phyloP scores from a whole-genome alignment of 306 rosid genomes.

The Fagus crenata region DNA sequence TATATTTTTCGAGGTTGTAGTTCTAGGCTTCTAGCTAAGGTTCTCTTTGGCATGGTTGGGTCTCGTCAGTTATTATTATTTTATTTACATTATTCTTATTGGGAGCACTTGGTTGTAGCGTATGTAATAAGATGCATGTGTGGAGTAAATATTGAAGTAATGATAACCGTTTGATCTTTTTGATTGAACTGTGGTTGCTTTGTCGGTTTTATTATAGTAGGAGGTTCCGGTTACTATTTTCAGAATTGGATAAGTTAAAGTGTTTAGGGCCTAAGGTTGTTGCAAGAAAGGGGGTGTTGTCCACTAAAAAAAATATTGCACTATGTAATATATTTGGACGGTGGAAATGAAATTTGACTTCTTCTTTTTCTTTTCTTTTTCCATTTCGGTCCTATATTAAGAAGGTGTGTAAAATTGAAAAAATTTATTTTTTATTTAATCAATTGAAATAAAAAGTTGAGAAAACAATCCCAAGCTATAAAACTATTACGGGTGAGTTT shows the following conservation, averaged over 20 bases:
- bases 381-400: too few species aligned
- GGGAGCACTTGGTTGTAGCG: not conserved
- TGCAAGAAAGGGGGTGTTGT: too few species aligned
- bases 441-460: too few species aligned
- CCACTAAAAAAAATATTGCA: too few species aligned
- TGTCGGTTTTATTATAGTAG: not conserved
- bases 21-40: conserved; percentile 14
- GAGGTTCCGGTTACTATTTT: not conserved
- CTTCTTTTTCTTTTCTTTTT: too few species aligned
- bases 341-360: too few species aligned
- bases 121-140: not conserved
- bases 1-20: conserved; percentile 30
- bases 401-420: too few species aligned
- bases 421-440: too few species aligned
- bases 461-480: too few species aligned
- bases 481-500: too few species aligned
- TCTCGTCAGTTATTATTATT: not conserved
- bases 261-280: too few species aligned
- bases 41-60: conserved; percentile 22
- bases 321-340: too few species aligned
- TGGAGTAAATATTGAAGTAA: not conserved
- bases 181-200: not conserved
- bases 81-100: not conserved
- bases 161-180: conserved; percentile 19
- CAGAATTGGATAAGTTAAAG: not conserved